A percentile compares a stretch with the other conserved stretches of the same genome.
These are phyloP conservation scores for Alternaria sp. DNA, from an alignment of 2,329 filamentous ascomycete genomes.

Conservation along the genomic window DNA sequence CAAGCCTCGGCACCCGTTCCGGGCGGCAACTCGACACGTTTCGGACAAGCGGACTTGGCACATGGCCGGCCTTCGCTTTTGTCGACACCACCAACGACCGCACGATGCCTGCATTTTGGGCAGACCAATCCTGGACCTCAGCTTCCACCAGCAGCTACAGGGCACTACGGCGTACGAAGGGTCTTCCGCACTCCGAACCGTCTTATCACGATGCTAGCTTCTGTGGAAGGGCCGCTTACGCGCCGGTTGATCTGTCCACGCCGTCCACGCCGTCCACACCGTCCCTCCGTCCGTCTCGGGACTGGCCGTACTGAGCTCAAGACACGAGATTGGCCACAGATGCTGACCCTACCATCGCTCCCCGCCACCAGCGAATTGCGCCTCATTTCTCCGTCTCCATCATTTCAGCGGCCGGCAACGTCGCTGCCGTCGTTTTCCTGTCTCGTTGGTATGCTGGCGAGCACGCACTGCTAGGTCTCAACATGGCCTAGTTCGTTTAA, in stretches of 20 bases:
- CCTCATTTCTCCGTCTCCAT: constrained; percentile 38
- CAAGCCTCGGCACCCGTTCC: constrained; percentile 49
- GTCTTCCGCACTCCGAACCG: constrained; percentile 26
- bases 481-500: constrained; percentile 10
- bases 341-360: constrained; percentile 30
- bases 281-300: constrained; percentile 42
- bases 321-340: constrained; percentile 39
- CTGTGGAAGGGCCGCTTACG: constrained; percentile 44
- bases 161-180: constrained; percentile 5
- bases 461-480: constrained; percentile 11
- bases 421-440: constrained; percentile 28
- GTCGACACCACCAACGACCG: constrained; percentile 25
- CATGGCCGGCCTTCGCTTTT: constrained; percentile 20
- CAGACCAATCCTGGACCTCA: constrained; percentile 16
- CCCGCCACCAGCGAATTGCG: constrained; percentile 28
- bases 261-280: too few species aligned
- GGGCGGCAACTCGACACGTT: constrained; percentile 50
- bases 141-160: constrained; percentile 11
- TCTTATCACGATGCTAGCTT: constrained; percentile 41
- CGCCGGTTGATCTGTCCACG: constrained; percentile 53
- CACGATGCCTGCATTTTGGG: constrained; percentile 27
- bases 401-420: constrained; percentile 34
- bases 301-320: constrained; percentile 45
- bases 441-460: constrained; percentile 10
- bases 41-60: constrained; percentile 44